Evolutionary conservation across 257 asterid species (phyloP).

Genomic region (Primulina eburnea): DNA sequence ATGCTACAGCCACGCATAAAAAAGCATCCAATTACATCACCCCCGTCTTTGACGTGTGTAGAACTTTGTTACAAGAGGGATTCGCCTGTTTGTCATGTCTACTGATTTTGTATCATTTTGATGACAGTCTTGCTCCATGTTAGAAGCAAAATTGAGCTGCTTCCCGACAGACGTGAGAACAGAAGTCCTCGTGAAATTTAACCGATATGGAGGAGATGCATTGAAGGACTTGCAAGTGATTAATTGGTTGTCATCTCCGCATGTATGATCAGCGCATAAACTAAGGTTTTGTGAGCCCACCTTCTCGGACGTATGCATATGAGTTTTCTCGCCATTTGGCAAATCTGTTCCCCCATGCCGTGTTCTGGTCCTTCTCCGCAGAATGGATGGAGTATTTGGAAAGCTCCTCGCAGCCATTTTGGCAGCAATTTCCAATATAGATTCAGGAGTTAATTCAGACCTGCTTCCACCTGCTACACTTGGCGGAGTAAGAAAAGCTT

Average conservation of each 20-base stretch:
- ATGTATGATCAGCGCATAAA: constrained; percentile 29
- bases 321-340: constrained; percentile 31
- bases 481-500: constrained; percentile 59
- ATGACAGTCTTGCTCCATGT: constrained; percentile 33
- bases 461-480: constrained; percentile 44
- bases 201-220: constrained; percentile 86
- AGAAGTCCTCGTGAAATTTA: constrained; percentile 65
- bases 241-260: constrained; percentile 33
- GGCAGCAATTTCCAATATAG: constrained; percentile 80
- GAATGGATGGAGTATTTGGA: constrained; percentile 82
- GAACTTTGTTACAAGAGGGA: constrained; percentile 45
- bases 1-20: not conserved
- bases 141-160: constrained; percentile 71
- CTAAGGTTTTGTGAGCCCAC: constrained; percentile 34
- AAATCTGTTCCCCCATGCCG: constrained; percentile 33
- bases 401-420: constrained; percentile 77
- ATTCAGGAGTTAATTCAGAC: constrained; percentile 67
- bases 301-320: constrained; percentile 31
- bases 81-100: constrained; percentile 37
- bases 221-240: constrained; percentile 47
- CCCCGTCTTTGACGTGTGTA: constrained; percentile 54
- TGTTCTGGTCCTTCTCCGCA: constrained; percentile 58
- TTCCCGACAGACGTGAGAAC: constrained; percentile 76
- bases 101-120: constrained; percentile 36
- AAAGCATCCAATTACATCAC: constrained; percentile 23